A percentile compares a stretch with the other conserved stretches of the same genome.
Evolutionary conservation across 805 yeast genomes (phyloP).

Genomic region (Cyberlindnera misumaiensis): DNA sequence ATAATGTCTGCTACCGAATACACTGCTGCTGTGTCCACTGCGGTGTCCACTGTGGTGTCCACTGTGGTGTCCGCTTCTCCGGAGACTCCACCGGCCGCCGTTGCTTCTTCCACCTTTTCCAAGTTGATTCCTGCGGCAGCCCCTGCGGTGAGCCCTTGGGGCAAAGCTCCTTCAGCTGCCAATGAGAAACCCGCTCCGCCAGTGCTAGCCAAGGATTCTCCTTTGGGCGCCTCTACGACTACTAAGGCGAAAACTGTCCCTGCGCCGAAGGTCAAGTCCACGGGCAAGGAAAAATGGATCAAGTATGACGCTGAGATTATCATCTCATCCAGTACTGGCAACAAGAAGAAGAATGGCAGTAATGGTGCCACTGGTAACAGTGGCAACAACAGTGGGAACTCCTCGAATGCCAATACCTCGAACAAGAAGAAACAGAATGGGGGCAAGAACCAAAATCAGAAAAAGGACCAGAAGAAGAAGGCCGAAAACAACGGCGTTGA

Average conservation of each 20-base stretch:
- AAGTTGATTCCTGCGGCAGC: constrained; percentile 24
- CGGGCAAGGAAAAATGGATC: constrained; percentile 57
- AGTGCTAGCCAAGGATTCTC: neutral
- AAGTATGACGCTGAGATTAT: constrained; percentile 54
- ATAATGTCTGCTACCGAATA: constrained; percentile 4
- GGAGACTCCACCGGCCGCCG: neutral
- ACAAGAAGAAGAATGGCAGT: neutral
- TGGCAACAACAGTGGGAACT: constrained; percentile 1
- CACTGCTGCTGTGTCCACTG: no score
- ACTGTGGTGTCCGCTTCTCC: constrained; percentile 2
- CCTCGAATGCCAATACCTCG: neutral
- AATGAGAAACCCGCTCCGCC: neutral
- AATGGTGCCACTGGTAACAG: neutral
- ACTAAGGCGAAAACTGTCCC: constrained; percentile 3
- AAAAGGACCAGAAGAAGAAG: constrained; percentile 2
- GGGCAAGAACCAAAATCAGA: constrained; percentile 4
- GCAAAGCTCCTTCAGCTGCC: neutral
- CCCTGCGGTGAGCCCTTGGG: constrained; percentile 10
- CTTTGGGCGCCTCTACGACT: neutral
- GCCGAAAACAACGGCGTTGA: neutral
- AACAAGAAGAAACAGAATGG: constrained; percentile 2
- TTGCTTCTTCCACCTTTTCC: constrained; percentile 15
- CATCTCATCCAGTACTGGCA: constrained; percentile 19
- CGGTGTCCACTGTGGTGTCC: no score
- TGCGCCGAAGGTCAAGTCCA: constrained; percentile 14